phyloP scores from a whole-genome alignment of 495 filamentous ascomycete genomes.

The Corynascus novoguineensis region DNA sequence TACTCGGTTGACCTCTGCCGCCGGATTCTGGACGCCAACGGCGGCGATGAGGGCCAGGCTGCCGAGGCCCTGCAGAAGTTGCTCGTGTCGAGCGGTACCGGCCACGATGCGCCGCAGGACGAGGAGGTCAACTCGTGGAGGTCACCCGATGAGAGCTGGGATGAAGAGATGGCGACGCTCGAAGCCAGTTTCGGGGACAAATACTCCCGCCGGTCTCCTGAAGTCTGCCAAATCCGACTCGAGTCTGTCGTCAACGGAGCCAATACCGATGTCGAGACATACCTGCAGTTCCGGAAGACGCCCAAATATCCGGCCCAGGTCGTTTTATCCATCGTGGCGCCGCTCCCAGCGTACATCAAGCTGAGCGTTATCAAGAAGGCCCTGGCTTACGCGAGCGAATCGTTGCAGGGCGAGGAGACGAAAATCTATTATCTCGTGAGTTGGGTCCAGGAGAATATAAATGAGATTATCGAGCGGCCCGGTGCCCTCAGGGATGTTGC shows the following conservation, averaged over 20 bases:
- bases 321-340: slow-evolving; percentile 61
- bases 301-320: slow-evolving; percentile 71
- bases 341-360: slow-evolving; percentile 86
- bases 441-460: slow-evolving; percentile 79
- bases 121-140: slow-evolving; percentile 36
- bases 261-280: slow-evolving; percentile 39
- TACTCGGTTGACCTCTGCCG: slow-evolving; percentile 80
- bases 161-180: slow-evolving; percentile 74
- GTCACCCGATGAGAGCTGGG: slow-evolving; percentile 59
- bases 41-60: slow-evolving; percentile 69
- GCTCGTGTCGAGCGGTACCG: slow-evolving; percentile 48
- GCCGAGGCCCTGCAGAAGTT: slow-evolving; percentile 72
- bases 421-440: slow-evolving; percentile 78
- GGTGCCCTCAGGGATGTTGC: slow-evolving; percentile 79
- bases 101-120: neutral
- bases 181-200: slow-evolving; percentile 73
- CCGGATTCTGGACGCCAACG: slow-evolving; percentile 59
- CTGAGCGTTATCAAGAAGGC: slow-evolving; percentile 80
- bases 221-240: slow-evolving; percentile 59
- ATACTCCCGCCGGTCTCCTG: slow-evolving; percentile 50
- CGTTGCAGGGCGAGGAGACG: slow-evolving; percentile 75
- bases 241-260: slow-evolving; percentile 41
- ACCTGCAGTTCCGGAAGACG: slow-evolving; percentile 47
- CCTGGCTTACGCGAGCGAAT: slow-evolving; percentile 59
- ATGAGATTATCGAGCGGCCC: slow-evolving; percentile 70